These are phyloP conservation scores for Syzygium grande DNA, from an alignment of 345 rosid species.

Conservation along the genomic window DNA sequence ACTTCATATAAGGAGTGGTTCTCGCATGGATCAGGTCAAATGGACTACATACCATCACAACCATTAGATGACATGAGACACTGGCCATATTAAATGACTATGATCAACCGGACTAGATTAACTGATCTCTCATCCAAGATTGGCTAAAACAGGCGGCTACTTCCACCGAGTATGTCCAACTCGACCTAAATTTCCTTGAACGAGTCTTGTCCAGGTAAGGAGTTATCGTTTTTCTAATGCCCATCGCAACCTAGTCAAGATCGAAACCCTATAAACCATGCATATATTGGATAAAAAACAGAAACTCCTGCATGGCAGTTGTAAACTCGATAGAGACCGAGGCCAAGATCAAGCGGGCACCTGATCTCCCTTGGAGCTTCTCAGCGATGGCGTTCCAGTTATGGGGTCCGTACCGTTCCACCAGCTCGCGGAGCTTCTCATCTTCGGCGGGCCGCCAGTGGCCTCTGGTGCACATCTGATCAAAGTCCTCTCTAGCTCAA, in stretches of 20 bases:
- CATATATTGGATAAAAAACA: not conserved
- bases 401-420: slow-evolving; percentile 33
- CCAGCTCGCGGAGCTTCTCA: slow-evolving; percentile 34
- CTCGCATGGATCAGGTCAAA: not conserved
- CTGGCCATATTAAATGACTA: not conserved
- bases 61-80: not conserved
- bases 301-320: not conserved
- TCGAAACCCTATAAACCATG: not conserved
- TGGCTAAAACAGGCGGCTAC: not conserved
- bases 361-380: slow-evolving; percentile 39
- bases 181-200: not conserved
- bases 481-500: not conserved
- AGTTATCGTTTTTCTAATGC: not conserved
- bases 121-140: not conserved
- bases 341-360: not conserved
- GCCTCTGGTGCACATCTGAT: slow-evolving; percentile 26
- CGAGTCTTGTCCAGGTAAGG: not conserved
- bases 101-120: not conserved
- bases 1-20: not conserved
- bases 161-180: not conserved
- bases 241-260: not conserved
- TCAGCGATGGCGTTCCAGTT: slow-evolving; percentile 47
- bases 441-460: slow-evolving; percentile 51
- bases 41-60: not conserved
- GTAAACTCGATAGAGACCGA: not conserved